phyloP scores from a whole-genome alignment of 1,284 basidiomycete species.

The Ceratobasidium sp. region DNA sequence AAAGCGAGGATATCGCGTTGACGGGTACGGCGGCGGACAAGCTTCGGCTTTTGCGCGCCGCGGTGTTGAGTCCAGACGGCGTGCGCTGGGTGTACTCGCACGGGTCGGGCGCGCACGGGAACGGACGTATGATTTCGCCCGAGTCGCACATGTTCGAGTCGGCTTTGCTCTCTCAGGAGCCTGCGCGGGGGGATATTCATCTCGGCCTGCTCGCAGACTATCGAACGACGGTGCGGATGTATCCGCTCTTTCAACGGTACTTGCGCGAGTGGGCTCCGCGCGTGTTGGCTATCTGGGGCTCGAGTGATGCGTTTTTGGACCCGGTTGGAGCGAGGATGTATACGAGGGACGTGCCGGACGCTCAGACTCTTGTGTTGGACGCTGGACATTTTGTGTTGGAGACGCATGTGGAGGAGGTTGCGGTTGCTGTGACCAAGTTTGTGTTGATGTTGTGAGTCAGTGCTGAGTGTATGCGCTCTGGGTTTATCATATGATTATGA shows the following conservation, averaged over 20 bases:
- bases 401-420: slow-evolving; percentile 54
- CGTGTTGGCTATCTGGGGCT: slow-evolving; percentile 65
- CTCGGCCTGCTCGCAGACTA: slow-evolving; percentile 64
- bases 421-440: slow-evolving; percentile 43
- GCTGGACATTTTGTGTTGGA: slow-evolving; percentile 66
- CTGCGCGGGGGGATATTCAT: slow-evolving; percentile 58
- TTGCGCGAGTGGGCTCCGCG: slow-evolving; percentile 60
- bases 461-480: slow-evolving; percentile 3
- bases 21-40: slow-evolving; percentile 30
- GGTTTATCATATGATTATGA: background rate
- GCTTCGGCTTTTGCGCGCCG: slow-evolving; percentile 16
- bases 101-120: slow-evolving; percentile 23
- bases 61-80: slow-evolving; percentile 25
- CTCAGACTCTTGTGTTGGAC: slow-evolving; percentile 61
- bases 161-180: slow-evolving; percentile 29
- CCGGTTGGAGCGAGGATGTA: slow-evolving; percentile 63
- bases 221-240: slow-evolving; percentile 60
- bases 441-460: slow-evolving; percentile 26
- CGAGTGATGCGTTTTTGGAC: slow-evolving; percentile 63
- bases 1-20: background rate
- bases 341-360: slow-evolving; percentile 59
- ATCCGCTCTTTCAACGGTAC: slow-evolving; percentile 64
- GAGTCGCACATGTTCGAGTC: slow-evolving; percentile 43
- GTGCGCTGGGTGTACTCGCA: slow-evolving; percentile 37
- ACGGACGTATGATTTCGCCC: slow-evolving; percentile 54